A percentile compares a stretch with the other conserved stretches of the same genome.
These are phyloP conservation scores for Acanthamoeba lenticulata DNA, from an alignment of 208 protist genomes.

Conservation along the genomic window DNA sequence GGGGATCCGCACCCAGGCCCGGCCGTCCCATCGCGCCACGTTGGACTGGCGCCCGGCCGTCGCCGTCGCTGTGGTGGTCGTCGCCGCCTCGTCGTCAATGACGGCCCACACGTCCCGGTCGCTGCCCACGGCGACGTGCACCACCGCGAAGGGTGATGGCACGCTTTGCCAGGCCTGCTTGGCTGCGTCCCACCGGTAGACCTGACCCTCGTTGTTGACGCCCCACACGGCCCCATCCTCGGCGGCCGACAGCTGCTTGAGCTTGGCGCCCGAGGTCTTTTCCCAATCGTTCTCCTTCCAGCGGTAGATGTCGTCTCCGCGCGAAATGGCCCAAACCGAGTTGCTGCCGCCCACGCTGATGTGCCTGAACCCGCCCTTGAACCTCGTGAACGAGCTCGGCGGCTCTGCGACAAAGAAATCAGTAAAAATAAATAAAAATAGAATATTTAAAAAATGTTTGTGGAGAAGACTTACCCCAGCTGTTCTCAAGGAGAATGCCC, in stretches of 20 bases:
- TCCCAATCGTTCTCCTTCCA: not conserved
- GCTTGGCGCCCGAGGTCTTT: not conserved
- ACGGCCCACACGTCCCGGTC: not conserved
- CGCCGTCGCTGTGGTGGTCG: not conserved
- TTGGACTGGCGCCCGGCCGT: too few relatives aligned
- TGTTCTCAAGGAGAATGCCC: not conserved
- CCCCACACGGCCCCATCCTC: not conserved
- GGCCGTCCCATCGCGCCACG: not conserved
- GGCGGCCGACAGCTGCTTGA: not conserved
- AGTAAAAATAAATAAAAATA: not conserved
- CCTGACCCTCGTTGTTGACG: not conserved
- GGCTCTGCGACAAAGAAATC: not conserved
- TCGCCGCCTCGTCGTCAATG: not conserved
- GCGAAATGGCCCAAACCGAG: not conserved
- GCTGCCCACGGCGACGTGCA: not conserved
- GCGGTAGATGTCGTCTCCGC: not conserved
- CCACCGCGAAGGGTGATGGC: not conserved
- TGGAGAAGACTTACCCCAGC: not conserved
- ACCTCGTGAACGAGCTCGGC: not conserved
- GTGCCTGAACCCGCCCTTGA: not conserved
- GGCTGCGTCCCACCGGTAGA: not conserved
- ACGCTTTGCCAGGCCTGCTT: not conserved
- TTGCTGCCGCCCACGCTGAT: not conserved
- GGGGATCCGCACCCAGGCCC: not conserved
- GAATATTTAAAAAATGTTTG: not conserved